Evolutionary conservation across 108 stramenopile species (phyloP), one percentile per base, ranked within the genome.

Genomic region (Pseudonitzschia pungens): DNA sequence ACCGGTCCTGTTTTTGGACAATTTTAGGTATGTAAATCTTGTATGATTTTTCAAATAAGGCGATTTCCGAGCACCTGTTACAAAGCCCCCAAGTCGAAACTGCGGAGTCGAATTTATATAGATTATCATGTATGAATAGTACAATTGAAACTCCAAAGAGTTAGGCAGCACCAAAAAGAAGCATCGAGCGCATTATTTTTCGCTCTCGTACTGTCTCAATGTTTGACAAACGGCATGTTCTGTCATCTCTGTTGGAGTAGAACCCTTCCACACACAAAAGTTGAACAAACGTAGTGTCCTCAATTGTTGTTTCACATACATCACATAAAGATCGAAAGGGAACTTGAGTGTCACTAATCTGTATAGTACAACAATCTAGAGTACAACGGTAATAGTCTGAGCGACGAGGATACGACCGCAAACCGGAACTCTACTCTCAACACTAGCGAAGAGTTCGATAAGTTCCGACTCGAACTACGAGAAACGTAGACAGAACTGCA

Each of bases 201-300:
- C 54, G 54, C 54, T 55, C 18, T 48, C 18, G 45, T 18, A 48
- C 45, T 55, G 54, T 55, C 54, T 55, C 54, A 55, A 55, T 55
- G 54, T 55, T 55, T 55, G 54, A 55, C 54, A 24, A 48, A 48
- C 26, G 54, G 54, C 10, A 10, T 55, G 54, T 24, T 55, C 54
- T 55, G 16, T 24, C 5, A 8, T 48, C 18, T 18, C 18, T 26
- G 26, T 55, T 0, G 21, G 54, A 55, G 26, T 55, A 24, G 2
- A 55, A 55, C 9, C 0, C 9, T 26, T 55, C 2, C 54, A 55
- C 54, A 21, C 54, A 55, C 45, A 18, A 48, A 48, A 48, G 45
- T 14, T 18, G 10, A 48, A 36, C 36, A 36, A 2, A n/a, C n/a
- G n/a, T n/a, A n/a, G 36, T 2, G 36, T 36, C 36, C 6, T 5